Evolutionary conservation across 495 filamentous ascomycete genomes (phyloP).

Genomic region (Aspergillus cristatus): DNA sequence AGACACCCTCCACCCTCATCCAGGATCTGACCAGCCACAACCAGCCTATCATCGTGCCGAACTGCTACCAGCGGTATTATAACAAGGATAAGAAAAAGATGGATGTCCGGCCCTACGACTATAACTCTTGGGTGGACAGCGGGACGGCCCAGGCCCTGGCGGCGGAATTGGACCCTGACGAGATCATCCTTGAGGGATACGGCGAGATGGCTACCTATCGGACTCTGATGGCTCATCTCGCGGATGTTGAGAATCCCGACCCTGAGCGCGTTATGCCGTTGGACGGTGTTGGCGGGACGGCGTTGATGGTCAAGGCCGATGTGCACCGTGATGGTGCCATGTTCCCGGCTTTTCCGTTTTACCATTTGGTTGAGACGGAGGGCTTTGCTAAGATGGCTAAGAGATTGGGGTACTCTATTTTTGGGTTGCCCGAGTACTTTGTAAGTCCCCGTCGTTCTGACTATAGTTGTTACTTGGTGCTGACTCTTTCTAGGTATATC

Average conservation of each 20-base stretch:
- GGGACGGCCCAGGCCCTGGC: conserved; percentile 64
- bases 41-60: conserved; percentile 82
- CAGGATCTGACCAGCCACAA: conserved; percentile 86
- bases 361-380: conserved; percentile 94
- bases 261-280: conserved; percentile 54
- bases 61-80: conserved; percentile 86
- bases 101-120: conserved; percentile 83
- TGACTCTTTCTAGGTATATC: conserved; percentile 57
- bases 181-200: conserved; percentile 92
- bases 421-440: conserved; percentile 91
- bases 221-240: conserved; percentile 82
- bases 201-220: conserved; percentile 86
- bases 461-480: conserved; percentile 1
- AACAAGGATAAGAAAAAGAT: conserved; percentile 59
- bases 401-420: conserved; percentile 73
- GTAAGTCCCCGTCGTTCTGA: conserved; percentile 40
- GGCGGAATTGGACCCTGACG: conserved; percentile 71
- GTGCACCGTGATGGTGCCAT: conserved; percentile 97
- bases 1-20: conserved; percentile 77
- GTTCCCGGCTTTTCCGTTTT: conserved; percentile 96
- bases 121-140: conserved; percentile 93
- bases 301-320: conserved; percentile 91
- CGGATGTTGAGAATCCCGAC: conserved; percentile 44
- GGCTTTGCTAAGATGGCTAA: conserved; percentile 96
- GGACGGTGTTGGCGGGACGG: conserved; percentile 92